These are phyloP conservation scores for Hypoxylon sp. DNA, from an alignment of 2,329 filamentous ascomycete species.

Conservation along the genomic window DNA sequence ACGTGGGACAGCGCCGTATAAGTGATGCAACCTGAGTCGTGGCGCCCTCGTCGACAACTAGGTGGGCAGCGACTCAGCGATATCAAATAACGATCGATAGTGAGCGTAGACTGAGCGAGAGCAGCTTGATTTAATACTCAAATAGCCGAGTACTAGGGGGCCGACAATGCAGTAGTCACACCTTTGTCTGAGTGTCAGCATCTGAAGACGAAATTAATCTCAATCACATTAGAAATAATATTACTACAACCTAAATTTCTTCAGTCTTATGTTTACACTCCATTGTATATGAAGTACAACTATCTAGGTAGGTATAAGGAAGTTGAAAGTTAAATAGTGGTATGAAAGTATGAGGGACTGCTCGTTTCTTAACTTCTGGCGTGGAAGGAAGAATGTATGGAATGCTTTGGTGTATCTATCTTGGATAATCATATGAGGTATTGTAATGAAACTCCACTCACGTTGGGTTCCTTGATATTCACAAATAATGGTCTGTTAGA, in stretches of 20 bases:
- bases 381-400: not conserved
- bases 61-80: not conserved
- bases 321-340: not conserved
- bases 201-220: not conserved
- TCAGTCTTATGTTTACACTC: not conserved
- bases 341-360: not conserved
- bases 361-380: not conserved
- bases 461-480: not conserved
- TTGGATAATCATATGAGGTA: not conserved
- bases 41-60: not conserved
- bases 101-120: not conserved
- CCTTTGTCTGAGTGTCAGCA: not conserved
- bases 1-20: not conserved
- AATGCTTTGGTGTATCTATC: not conserved
- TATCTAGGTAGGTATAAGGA: too few species aligned
- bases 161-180: not conserved
- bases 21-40: not conserved
- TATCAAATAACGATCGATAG: not conserved
- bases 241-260: not conserved
- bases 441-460: not conserved
- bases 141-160: not conserved
- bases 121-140: not conserved
- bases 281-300: not conserved
- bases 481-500: not conserved
- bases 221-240: slow-evolving; percentile 1